Evolutionary conservation across 371 early-diverging fungal genomes (phyloP).

Genomic region (Rhizopus delemar): DNA sequence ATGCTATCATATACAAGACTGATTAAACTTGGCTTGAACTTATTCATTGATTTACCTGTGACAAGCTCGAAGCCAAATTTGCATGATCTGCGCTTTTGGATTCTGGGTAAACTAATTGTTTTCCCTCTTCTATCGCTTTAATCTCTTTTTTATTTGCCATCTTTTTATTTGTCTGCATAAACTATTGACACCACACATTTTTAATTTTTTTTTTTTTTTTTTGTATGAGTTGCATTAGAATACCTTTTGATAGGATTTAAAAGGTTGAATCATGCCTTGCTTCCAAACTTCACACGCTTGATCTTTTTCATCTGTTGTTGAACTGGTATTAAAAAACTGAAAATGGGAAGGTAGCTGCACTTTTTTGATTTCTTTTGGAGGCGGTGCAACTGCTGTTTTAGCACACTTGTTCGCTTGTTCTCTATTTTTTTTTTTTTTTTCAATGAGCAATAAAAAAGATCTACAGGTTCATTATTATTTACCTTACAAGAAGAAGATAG

Average conservation of each 20-base stretch:
- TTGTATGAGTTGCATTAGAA: neutral
- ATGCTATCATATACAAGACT: slow-evolving; percentile 11
- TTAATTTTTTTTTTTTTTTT: neutral
- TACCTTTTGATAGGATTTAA: slow-evolving; percentile 36
- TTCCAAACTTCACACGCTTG: slow-evolving; percentile 34
- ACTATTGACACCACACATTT: neutral
- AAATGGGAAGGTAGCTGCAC: slow-evolving; percentile 32
- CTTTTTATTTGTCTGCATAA: slow-evolving; percentile 17
- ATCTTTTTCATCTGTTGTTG: neutral
- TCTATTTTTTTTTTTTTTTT: slow-evolving; percentile 16
- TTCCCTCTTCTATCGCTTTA: slow-evolving; percentile 11
- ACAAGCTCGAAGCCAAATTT: slow-evolving; percentile 15
- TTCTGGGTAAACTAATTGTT: slow-evolving; percentile 5
- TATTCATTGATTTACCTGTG: slow-evolving; percentile 14
- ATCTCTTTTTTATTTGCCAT: slow-evolving; percentile 16
- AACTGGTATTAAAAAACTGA: slow-evolving; percentile 18
- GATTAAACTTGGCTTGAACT: neutral
- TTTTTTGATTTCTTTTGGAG: slow-evolving; percentile 24
- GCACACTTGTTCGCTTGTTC: slow-evolving; percentile 38
- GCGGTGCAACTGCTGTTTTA: slow-evolving; percentile 33
- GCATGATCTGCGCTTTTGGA: neutral
- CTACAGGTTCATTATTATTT: neutral
- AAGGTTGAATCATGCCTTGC: slow-evolving; percentile 23
- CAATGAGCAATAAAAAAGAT: neutral
- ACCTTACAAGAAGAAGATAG: slow-evolving; percentile 49